A percentile compares a stretch with the other conserved stretches of the same genome.
These are phyloP conservation scores for Dinochytrium kinnereticum DNA, from an alignment of 371 early-diverging fungal genomes.

Conservation along the genomic window DNA sequence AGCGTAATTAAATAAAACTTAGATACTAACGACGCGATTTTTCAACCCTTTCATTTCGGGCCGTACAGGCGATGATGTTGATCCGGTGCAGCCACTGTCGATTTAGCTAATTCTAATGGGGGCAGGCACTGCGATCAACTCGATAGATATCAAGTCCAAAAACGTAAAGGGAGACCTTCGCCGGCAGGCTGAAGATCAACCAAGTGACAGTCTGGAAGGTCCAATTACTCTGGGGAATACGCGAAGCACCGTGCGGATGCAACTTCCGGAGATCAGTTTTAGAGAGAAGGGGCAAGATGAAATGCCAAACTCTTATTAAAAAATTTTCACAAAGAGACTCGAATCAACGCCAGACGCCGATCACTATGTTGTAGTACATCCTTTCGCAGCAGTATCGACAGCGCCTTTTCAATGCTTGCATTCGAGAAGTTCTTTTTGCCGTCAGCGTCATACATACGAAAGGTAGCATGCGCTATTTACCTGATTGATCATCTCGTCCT, in stretches of 20 bases:
- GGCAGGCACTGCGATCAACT: too few relatives aligned
- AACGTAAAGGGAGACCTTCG: too few relatives aligned
- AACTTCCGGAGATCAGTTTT: too few relatives aligned
- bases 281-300: background rate
- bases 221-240: too few relatives aligned
- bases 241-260: too few relatives aligned
- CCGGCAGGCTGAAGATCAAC: too few relatives aligned
- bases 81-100: background rate
- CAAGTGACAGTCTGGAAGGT: too few relatives aligned
- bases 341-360: conserved; percentile 63
- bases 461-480: conserved; percentile 24
- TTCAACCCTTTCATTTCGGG: conserved; percentile 52
- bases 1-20: background rate
- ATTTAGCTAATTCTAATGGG: too few relatives aligned
- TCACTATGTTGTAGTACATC: conserved; percentile 85
- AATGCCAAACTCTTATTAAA: background rate
- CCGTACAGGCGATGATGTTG: background rate
- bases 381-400: conserved; percentile 80
- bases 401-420: conserved; percentile 74
- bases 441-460: background rate
- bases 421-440: conserved; percentile 62
- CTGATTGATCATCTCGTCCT: conserved; percentile 63
- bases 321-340: background rate
- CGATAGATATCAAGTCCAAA: too few relatives aligned
- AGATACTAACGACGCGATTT: conserved; percentile 51